Base-by-base conservation (phyloP, 805 yeast genomes). In the Lipomyces lipofer region DNA sequence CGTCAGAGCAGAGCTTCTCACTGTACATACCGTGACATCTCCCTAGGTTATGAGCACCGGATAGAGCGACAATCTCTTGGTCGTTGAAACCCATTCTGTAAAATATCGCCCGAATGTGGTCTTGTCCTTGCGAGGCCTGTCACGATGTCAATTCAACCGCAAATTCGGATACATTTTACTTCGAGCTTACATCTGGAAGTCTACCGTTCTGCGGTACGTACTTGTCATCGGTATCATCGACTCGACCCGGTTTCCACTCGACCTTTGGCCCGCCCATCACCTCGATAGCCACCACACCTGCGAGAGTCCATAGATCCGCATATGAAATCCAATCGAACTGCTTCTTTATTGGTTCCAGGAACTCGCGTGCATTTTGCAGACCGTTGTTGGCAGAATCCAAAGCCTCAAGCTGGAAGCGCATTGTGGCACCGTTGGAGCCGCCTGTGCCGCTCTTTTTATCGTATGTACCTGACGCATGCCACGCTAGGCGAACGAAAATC, bases 391-490 rank as follows among this genome's bases (percentile, higher is more conserved):
- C 82, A 8, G 75, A 75, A 60, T 82, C 85, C 43, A 68, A 65
- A 43, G 75, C 73, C 66, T 83, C 88, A 51, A 76, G 69, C 27
- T 69, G 68, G 67, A 66, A 76, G 63, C 77, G 74, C 78, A 83
- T 82, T 12, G 90, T 84, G 44, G 88, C 89, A 42, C 89, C 88
- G 63, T 76, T 82, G 1, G 88, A 81, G 66, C 77, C 77, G 19
- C 71, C 72, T 2, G 79, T 63, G 35, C 73, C 66, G n/a, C 68
- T 73, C 13, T 63, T 59, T 59, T 73, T 72, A 61, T 85, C 85
- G 67, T 73, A 87, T n/a, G 90, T 85, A n/a, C 91, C 94, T 60
- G 87, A 80, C 36, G 83, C 75, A 66, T 87, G 94, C 94, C 94
- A 86, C 22, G 94, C 84, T 46, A 86, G 75, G 64, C 94, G 78